These are phyloP conservation scores for Mycena galopus DNA, from an alignment of 768 basidiomycete genomes.

Conservation along the genomic window DNA sequence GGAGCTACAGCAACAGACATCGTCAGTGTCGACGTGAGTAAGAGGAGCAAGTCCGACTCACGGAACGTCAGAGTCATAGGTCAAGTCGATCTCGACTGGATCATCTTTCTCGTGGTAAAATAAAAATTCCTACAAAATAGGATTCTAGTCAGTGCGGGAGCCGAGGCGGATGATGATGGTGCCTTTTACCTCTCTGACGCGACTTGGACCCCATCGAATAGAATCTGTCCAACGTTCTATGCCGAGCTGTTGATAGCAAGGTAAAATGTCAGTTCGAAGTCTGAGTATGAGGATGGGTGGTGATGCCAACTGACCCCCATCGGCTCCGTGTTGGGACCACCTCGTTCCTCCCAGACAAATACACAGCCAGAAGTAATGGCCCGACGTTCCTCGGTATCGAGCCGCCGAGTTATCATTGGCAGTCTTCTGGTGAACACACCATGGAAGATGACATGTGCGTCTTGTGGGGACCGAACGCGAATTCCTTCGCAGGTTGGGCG, in stretches of 20 bases:
- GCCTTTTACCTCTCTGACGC: slow-evolving; percentile 75
- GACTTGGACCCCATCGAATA: slow-evolving; percentile 83
- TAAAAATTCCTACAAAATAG: slow-evolving; percentile 71
- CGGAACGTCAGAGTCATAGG: slow-evolving; percentile 66
- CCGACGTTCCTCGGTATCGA: slow-evolving; percentile 83
- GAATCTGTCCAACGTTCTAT: slow-evolving; percentile 90
- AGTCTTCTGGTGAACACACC: slow-evolving; percentile 70
- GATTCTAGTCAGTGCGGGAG: slow-evolving; percentile 12
- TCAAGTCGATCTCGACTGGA: slow-evolving; percentile 59
- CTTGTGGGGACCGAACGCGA: slow-evolving; percentile 72
- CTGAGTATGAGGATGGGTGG: slow-evolving; percentile 7
- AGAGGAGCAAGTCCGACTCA: slow-evolving; percentile 46
- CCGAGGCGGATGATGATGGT: slow-evolving; percentile 21
- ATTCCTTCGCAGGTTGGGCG: slow-evolving; percentile 75
- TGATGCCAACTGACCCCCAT: slow-evolving; percentile 65
- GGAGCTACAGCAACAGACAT: slow-evolving; percentile 35
- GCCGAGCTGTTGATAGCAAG: slow-evolving; percentile 63
- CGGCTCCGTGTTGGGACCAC: slow-evolving; percentile 69
- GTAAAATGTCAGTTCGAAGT: slow-evolving; percentile 16
- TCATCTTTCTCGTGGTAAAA: slow-evolving; percentile 80
- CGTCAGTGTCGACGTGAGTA: slow-evolving; percentile 21
- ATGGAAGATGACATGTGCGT: slow-evolving; percentile 83
- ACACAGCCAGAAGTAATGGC: slow-evolving; percentile 78
- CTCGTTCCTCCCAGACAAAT: slow-evolving; percentile 89
- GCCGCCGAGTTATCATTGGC: slow-evolving; percentile 77